Conservation (phyloP, 306 rosid genomes). For the Prunus padus region DNA sequence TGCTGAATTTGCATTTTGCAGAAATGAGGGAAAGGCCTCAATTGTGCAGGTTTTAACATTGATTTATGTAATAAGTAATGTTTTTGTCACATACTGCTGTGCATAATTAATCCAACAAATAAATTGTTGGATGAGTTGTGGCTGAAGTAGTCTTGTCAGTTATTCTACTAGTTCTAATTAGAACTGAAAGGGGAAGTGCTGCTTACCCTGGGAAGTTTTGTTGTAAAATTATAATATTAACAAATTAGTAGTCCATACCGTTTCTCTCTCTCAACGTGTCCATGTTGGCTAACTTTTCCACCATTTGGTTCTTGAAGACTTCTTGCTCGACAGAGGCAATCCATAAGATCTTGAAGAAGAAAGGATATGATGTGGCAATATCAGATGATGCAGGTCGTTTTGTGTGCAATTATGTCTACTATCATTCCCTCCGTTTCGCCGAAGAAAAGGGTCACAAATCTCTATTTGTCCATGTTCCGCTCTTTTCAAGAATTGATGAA, state of each 20-base stretch:
- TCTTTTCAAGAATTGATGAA: constrained; percentile 64
- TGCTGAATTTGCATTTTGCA: not conserved
- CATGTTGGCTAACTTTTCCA: constrained; percentile 23
- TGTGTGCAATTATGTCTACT: constrained; percentile 86
- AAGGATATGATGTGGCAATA: constrained; percentile 46
- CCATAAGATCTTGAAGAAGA: constrained; percentile 51
- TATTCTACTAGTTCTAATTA: not conserved
- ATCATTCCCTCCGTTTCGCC: constrained; percentile 75
- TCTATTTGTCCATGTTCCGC: constrained; percentile 82
- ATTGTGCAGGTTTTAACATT: not conserved
- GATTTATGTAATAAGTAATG: not conserved
- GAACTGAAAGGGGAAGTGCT: not conserved
- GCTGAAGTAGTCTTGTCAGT: not conserved
- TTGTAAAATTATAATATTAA: not conserved
- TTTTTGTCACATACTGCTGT: not conserved
- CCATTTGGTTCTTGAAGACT: constrained; percentile 50
- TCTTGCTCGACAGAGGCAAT: constrained; percentile 46
- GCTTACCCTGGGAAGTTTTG: not conserved
- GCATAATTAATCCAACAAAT: not conserved
- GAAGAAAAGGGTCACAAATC: constrained; percentile 84
- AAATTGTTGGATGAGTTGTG: not conserved
- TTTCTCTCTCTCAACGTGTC: no score
- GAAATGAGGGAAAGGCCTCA: not conserved
- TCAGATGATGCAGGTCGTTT: constrained; percentile 85
- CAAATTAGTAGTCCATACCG: not conserved